Base-by-base conservation (phyloP, 441 rosid species). In the Dalechampia spathulata region DNA sequence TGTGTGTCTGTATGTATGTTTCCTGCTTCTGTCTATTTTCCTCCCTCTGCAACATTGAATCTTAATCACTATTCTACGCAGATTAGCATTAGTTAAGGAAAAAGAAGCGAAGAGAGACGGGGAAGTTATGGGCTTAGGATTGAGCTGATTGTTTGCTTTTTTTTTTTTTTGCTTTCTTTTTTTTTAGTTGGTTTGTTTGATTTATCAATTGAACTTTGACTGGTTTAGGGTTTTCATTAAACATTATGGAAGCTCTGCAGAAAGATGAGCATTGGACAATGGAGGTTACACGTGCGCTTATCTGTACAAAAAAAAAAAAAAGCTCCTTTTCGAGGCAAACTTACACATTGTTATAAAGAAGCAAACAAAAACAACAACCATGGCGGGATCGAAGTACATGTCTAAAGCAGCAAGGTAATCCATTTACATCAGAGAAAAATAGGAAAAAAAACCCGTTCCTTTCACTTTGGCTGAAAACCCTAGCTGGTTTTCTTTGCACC, bases 211-310 rank as follows among this genome's bases (percentile, higher is more conserved):
- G 17, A n/a, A 14, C 39, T 25, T 25, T 41, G 34, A 30, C 49
- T 74, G 53, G 44, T 36, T 54, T 36, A 66, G 63, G 72, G 63
- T 51, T 72, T 63, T 60, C n/a, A n/a, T 42, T 55, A 16, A 55
- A 38, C 45, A 61, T 60, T 50, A 63, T 60, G 67, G 73, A 67
- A 62, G 52, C 41, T 36, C 23, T 37, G 63, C 57, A 52, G 63
- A n/a, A n/a, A 53, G 58, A 65, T 47, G 65, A 71, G 59, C 63
- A 66, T 67, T n/a, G n/a, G n/a, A n/a, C n/a, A n/a, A n/a, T n/a
- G n/a, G n/a, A n/a, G n/a, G n/a, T n/a, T 58, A 67, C 81, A 80
- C 71, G 79, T 75, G 86, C 74, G 48, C 64, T 73, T 63, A 74
- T 55, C 78, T 69, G 72, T 58, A 30, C n/a, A n/a, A n/a, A n/a